Conservation (phyloP, 257 asterid species). For the Scutellaria galericulata region DNA sequence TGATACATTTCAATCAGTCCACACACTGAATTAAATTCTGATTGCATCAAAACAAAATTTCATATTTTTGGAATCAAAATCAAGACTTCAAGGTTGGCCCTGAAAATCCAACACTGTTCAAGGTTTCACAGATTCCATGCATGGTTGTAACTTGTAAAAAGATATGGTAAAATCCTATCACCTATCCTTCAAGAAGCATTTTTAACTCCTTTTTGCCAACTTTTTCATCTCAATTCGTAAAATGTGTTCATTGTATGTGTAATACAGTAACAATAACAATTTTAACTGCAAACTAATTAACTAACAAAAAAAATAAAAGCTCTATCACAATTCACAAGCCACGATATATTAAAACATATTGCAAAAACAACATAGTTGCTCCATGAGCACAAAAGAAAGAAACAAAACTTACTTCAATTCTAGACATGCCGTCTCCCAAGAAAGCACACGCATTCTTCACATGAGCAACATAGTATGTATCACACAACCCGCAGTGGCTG, state of each 20-base stretch:
- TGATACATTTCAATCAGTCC: constrained; percentile 1
- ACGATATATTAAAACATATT: background rate
- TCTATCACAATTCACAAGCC: constrained; percentile 1
- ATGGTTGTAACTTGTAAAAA: background rate
- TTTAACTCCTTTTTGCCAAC: background rate
- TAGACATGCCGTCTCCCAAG: constrained; percentile 98
- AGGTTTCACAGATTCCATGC: background rate
- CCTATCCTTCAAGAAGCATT: background rate
- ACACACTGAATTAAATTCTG: background rate
- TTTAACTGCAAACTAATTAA: background rate
- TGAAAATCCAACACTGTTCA: background rate
- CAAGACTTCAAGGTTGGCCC: constrained; percentile 4
- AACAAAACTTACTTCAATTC: constrained; percentile 72
- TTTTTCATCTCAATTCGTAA: constrained; percentile 12
- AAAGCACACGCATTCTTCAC: constrained; percentile 96
- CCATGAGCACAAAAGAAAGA: background rate
- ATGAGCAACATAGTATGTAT: constrained; percentile 94
- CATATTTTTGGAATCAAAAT: background rate
- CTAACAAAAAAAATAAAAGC: constrained; percentile 15
- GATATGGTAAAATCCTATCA: background rate
- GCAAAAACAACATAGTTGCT: background rate
- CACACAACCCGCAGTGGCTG: constrained; percentile 92
- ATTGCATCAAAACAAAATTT: background rate
- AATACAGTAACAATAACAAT: constrained; percentile 17
- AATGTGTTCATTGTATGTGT: background rate